Conservation (phyloP, 345 rosid species). For the Aquilaria malaccensis region DNA sequence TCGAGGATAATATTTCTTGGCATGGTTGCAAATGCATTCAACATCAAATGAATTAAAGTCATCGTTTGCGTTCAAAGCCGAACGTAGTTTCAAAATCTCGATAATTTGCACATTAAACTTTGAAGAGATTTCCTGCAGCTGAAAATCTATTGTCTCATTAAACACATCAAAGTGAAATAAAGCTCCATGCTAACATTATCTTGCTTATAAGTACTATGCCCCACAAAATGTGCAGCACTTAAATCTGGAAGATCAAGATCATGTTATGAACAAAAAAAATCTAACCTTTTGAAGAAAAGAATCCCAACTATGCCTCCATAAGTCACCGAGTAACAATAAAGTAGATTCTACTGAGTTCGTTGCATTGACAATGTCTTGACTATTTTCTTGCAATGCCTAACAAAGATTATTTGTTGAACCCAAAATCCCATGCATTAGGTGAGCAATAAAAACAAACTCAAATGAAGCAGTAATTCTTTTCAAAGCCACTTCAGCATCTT, state of each 20-base stretch:
- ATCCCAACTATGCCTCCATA: not conserved
- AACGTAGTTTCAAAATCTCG: no score
- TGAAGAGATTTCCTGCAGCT: not conserved
- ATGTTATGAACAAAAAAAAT: not conserved
- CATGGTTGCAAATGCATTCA: no score
- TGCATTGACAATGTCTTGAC: not conserved
- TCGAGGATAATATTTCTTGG: no score
- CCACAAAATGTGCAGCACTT: not conserved
- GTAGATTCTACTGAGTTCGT: not conserved
- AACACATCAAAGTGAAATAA: not conserved
- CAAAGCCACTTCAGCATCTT: not conserved
- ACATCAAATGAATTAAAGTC: no score
- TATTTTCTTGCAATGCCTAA: not conserved
- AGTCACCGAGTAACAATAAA: not conserved
- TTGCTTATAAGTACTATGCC: not conserved
- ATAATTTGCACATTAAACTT: not conserved
- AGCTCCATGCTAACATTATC: not conserved
- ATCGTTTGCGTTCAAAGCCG: no score
- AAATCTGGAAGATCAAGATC: not conserved
- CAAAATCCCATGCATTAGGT: not conserved
- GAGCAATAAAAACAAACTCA: not conserved
- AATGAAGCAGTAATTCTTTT: not conserved
- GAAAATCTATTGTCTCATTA: not conserved
- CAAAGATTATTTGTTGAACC: not conserved
- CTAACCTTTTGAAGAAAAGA: not conserved